Evolutionary conservation across 2,329 filamentous ascomycete genomes (phyloP), one percentile per base, ranked within the genome.

Genomic region (Exserohilum turcica): DNA sequence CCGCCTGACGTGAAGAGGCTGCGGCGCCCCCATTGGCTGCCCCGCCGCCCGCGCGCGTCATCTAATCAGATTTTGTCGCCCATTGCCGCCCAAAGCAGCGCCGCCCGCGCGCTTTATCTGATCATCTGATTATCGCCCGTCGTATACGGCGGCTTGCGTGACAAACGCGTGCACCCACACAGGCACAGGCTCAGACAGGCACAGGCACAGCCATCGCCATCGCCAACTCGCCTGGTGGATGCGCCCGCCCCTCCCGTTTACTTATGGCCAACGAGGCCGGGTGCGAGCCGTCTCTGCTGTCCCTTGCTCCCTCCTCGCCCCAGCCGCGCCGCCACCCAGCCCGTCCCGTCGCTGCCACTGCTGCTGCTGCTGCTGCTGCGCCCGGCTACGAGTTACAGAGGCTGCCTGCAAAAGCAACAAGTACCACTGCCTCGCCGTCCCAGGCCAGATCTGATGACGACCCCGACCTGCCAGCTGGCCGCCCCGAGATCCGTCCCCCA

Each of bases 371-470:
- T 39, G 54, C 61, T 32, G 40, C 60, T 61, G 64, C 60, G 60
- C 64, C 55, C 64, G 66, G 55, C 59, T 70, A 67, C 68, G 71
- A 73, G 45, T 66, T 72, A 48, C 63, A 70, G 51, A 56, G 51
- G 31, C 56, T 66, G 54, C 56, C 61, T 50, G 54, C 54, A 63
- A 66, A 67, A 64, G 58, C 66, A 66, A 66, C 48, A 48, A 64
- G 57, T 58, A 59, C n/a, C n/a, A n/a, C 49, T 64, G 59, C 63
- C 59, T 55, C 67, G 4, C 21, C 21, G 59, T 47, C 63, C 57
- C 51, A 59, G 55, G 42, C 63, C 38, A 54, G 49, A 44, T 54
- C 63, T 63, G 58, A 73, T 73, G 70, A 72, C 66, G 63, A 65
- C 50, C 58, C 50, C 46, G 42, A 60, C 51, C 49, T 47, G 38